Conservation (phyloP, 2,329 filamentous ascomycete genomes). For the Sclerotinia trifoliorum region DNA sequence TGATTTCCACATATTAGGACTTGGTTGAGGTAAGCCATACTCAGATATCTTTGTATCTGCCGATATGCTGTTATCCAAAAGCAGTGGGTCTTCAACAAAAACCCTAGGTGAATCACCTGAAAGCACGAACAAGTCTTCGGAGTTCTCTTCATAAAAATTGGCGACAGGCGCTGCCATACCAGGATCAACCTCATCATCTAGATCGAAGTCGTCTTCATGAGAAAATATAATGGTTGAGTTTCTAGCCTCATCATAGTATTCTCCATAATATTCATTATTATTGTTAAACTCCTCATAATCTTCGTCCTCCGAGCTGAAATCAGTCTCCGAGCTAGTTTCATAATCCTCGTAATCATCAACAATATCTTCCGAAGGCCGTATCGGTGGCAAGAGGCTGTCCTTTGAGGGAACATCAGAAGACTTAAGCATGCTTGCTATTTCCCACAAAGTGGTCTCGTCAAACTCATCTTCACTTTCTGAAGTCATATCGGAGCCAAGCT, state of each 20-base stretch:
- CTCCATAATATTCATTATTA: neutral
- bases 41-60: neutral
- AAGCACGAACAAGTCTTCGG: neutral
- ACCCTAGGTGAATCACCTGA: neutral
- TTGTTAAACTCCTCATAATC: conserved; percentile 10
- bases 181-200: conserved; percentile 12
- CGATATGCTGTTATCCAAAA: conserved; percentile 25
- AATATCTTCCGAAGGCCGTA: conserved; percentile 10
- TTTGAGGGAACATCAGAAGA: conserved; percentile 52
- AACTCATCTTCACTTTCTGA: conserved; percentile 45
- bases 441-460: conserved; percentile 62
- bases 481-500: conserved; percentile 40
- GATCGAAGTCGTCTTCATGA: neutral
- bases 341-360: conserved; percentile 30
- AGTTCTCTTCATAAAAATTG: neutral
- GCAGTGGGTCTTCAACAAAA: conserved; percentile 22
- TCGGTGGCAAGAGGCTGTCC: conserved; percentile 48
- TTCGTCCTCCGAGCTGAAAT: conserved; percentile 25
- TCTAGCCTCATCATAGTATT: neutral
- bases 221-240: conserved; percentile 18
- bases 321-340: conserved; percentile 25
- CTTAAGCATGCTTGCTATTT: conserved; percentile 60
- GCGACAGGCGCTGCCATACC: neutral
- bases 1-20: conserved; percentile 29
- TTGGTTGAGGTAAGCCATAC: conserved; percentile 33